Conservation (phyloP, 1,139 yeast species). For the Kodamaea suecica region DNA sequence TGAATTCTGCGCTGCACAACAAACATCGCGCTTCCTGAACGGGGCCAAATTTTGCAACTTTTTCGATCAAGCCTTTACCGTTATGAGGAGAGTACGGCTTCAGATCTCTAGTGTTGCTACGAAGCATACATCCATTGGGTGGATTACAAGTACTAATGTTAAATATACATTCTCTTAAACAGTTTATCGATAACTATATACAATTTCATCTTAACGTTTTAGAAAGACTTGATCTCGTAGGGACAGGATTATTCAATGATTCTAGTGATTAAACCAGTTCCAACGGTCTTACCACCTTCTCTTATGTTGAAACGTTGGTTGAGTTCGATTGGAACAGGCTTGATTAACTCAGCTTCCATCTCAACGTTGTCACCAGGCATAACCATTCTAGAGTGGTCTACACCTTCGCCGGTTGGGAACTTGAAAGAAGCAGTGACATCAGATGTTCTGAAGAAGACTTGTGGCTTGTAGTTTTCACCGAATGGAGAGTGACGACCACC, state of each 20-base stretch:
- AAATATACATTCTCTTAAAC: constrained; percentile 1
- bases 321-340: constrained; percentile 91
- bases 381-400: constrained; percentile 82
- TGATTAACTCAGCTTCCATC: constrained; percentile 88
- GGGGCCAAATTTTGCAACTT: no score
- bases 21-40: no score
- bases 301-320: constrained; percentile 99
- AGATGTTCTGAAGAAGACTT: constrained; percentile 92
- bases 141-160: no score
- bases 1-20: no score
- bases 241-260: constrained; percentile 61
- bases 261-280: constrained; percentile 96
- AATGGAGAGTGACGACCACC: constrained; percentile 99
- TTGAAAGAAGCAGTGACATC: constrained; percentile 89
- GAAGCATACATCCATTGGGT: no score
- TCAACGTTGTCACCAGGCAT: constrained; percentile 99
- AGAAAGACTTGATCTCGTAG: constrained; percentile 4
- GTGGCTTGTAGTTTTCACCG: constrained; percentile 97
- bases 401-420: constrained; percentile 85
- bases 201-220: constrained; percentile 5
- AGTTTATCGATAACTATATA: constrained; percentile 5
- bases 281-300: constrained; percentile 99
- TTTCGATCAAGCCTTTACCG: no score
- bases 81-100: no score
- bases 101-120: no score